A percentile compares a stretch with the other conserved stretches of the same genome.
phyloP scores from a whole-genome alignment of 805 yeast genomes.

The Pichia scutulata region DNA sequence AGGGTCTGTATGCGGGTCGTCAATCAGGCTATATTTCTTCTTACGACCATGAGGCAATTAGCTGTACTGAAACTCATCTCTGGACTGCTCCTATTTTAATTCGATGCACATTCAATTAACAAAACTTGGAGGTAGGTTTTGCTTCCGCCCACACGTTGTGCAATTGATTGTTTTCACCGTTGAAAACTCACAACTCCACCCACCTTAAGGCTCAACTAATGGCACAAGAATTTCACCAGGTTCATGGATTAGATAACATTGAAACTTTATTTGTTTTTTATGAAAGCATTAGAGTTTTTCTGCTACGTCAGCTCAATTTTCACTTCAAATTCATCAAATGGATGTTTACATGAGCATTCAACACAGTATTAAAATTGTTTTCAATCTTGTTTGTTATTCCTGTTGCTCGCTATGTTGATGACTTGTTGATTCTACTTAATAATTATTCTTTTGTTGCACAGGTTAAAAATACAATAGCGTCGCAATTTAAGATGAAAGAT shows the following conservation, averaged over 20 bases:
- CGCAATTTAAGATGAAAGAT: too few relatives aligned
- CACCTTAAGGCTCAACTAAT: constrained; percentile 1
- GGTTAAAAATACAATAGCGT: neutral
- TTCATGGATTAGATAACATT: neutral
- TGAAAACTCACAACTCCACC: constrained; percentile 1
- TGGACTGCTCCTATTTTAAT: neutral
- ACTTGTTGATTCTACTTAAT: neutral
- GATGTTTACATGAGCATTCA: constrained; percentile 10
- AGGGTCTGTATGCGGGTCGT: too few relatives aligned
- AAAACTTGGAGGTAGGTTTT: neutral
- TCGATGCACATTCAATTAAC: neutral
- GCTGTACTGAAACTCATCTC: neutral
- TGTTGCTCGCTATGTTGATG: constrained; percentile 2
- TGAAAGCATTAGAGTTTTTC: constrained; percentile 5
- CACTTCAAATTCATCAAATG: constrained; percentile 11
- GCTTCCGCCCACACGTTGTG: neutral
- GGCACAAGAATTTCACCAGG: constrained; percentile 6
- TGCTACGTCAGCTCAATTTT: constrained; percentile 5
- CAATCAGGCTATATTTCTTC: neutral
- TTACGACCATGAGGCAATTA: neutral
- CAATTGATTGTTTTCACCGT: constrained; percentile 2
- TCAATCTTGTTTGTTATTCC: neutral
- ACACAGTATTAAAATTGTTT: neutral
- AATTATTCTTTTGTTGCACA: neutral
- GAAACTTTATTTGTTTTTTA: neutral